phyloP scores from a whole-genome alignment of 164 flowering plant species.

The Vitis amurensis region DNA sequence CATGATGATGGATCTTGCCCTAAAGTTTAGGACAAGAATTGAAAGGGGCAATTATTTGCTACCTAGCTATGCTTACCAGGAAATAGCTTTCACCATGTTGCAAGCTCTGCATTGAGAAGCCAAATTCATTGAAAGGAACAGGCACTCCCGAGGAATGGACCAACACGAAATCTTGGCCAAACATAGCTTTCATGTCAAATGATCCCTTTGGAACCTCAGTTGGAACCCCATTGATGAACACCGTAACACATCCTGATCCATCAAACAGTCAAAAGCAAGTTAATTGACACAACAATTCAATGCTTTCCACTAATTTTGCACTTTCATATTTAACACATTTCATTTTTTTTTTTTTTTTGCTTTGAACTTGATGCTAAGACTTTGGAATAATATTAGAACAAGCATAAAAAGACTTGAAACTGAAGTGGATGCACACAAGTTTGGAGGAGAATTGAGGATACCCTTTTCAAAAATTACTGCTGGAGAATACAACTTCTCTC shows the following conservation, averaged over 20 bases:
- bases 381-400: too few relatives aligned
- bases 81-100: constrained; percentile 91
- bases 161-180: constrained; percentile 69
- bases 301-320: too few relatives aligned
- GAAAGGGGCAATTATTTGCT: background rate
- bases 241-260: constrained; percentile 60
- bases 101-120: constrained; percentile 60
- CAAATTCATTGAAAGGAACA: constrained; percentile 60
- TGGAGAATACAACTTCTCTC: too few relatives aligned
- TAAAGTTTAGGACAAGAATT: background rate
- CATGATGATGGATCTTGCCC: background rate
- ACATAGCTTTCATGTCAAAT: constrained; percentile 68
- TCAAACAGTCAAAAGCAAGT: background rate
- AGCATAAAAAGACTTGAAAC: too few relatives aligned
- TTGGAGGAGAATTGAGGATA: too few relatives aligned
- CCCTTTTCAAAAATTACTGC: too few relatives aligned
- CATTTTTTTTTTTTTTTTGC: too few relatives aligned
- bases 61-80: constrained; percentile 47
- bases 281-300: too few relatives aligned
- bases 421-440: too few relatives aligned
- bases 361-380: too few relatives aligned
- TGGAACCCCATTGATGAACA: constrained; percentile 81
- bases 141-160: constrained; percentile 85
- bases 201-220: constrained; percentile 73
- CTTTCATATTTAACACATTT: too few relatives aligned